Percentiles rank a stretch among this genome's conserved stretches.
These are phyloP conservation scores for Pholiota adiposa DNA, from an alignment of 1,284 basidiomycete genomes.

Conservation along the genomic window DNA sequence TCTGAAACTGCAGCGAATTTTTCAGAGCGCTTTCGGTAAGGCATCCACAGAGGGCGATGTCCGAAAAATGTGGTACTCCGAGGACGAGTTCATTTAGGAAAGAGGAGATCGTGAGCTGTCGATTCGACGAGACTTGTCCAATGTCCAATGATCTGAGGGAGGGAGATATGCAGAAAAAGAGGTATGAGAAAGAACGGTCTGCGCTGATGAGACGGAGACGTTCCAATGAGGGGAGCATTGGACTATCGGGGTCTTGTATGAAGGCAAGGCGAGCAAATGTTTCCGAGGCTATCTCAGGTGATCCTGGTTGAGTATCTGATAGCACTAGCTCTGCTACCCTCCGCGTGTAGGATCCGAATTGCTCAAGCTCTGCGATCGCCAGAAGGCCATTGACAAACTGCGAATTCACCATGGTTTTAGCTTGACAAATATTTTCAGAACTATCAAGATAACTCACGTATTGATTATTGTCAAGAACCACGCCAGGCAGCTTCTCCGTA, in stretches of 20 bases:
- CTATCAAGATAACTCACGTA: neutral
- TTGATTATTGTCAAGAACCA: neutral
- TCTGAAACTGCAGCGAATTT: too few species aligned
- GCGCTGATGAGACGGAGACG: neutral
- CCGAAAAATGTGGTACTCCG: neutral
- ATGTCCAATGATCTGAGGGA: neutral
- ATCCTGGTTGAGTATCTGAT: neutral
- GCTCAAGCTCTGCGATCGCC: neutral
- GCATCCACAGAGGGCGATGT: neutral
- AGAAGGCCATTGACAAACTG: neutral
- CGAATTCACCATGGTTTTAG: neutral
- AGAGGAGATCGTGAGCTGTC: neutral
- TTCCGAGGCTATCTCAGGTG: neutral
- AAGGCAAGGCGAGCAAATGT: neutral
- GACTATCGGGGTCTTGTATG: neutral
- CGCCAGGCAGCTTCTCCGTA: neutral
- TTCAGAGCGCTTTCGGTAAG: neutral
- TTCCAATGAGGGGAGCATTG: constrained; percentile 3
- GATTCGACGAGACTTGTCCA: neutral
- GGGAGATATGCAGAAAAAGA: neutral
- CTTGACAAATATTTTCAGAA: neutral
- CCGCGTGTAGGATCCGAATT: neutral
- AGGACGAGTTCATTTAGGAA: neutral
- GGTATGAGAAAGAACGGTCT: neutral
- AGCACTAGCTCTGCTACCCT: neutral